These are phyloP conservation scores for Zymoseptoria brevis DNA, from an alignment of 2,329 filamentous ascomycete species.

Conservation along the genomic window DNA sequence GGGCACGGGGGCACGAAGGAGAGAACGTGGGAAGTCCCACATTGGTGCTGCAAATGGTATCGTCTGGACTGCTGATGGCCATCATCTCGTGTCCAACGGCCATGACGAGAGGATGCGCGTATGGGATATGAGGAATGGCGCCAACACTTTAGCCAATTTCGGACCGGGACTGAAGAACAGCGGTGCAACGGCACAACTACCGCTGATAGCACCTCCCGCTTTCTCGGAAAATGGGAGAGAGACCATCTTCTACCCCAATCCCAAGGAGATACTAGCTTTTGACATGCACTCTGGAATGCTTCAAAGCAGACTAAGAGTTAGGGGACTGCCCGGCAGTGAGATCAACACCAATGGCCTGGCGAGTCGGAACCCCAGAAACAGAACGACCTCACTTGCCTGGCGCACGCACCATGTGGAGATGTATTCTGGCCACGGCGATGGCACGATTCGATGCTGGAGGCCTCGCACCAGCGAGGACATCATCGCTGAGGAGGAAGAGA, in stretches of 20 bases:
- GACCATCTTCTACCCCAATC: slow-evolving; percentile 71
- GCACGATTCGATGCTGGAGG: slow-evolving; percentile 72
- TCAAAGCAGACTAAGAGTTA: slow-evolving; percentile 61
- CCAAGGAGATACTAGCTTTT: slow-evolving; percentile 65
- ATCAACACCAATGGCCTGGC: slow-evolving; percentile 4
- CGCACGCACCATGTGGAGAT: slow-evolving; percentile 61
- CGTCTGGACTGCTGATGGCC: slow-evolving; percentile 73
- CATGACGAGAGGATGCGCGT: slow-evolving; percentile 79
- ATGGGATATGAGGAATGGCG: slow-evolving; percentile 67
- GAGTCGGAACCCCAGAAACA: slow-evolving; percentile 34
- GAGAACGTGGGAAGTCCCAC: slow-evolving; percentile 53
- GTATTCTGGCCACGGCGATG: slow-evolving; percentile 77
- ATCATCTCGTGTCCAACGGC: slow-evolving; percentile 68
- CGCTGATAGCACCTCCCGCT: slow-evolving; percentile 51
- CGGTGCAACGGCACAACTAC: slow-evolving; percentile 33
- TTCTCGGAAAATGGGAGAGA: slow-evolving; percentile 52
- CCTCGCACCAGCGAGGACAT: slow-evolving; percentile 48
- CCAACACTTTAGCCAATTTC: slow-evolving; percentile 83
- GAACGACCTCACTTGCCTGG: slow-evolving; percentile 72
- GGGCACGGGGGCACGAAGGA: slow-evolving; percentile 37
- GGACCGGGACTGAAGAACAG: slow-evolving; percentile 72
- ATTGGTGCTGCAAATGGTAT: slow-evolving; percentile 76
- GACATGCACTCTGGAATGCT: slow-evolving; percentile 70
- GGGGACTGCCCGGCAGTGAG: slow-evolving; percentile 31
- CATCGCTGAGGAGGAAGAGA: slow-evolving; percentile 36